Evolutionary conservation across 176 grass and related monocot genomes (phyloP), one percentile per base, ranked within the genome.

Genomic region (Hordeum marinum): DNA sequence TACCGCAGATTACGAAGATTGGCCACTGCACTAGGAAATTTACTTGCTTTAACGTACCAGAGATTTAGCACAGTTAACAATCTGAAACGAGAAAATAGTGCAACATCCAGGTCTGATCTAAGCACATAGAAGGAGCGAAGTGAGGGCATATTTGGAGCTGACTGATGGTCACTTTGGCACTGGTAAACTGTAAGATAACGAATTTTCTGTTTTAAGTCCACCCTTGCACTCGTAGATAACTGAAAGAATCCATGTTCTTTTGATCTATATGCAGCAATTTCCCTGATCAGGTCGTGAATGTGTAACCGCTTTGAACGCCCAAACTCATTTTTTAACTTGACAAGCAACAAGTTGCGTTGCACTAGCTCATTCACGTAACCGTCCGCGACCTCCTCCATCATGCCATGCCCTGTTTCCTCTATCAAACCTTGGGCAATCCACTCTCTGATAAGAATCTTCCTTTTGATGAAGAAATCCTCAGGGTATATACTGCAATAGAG

Each of bases 351-450:
- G 41, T n/a, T 65, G 0, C 80, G 72, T 32, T 76, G 60, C 25
- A 71, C 78, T 57, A 89, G 78, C 60, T 82, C 35, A 15, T 69
- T 60, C 48, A 85, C 18, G 14, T 84, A 81, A n/a, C 81, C 77
- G 34, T 88, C 90, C 0, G 90, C 86, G 0, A 79, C 57, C 63
- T 92, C 86, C 81, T 92, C 90, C 76, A 68, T 85, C 18, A 82
- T 85, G 18, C 32, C 4, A 35, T 85, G 26, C 0, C 59, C 87
- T 29, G 26, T 69, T 50, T 74, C 70, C 15, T 77, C 31, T 7
- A 92, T 37, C 61, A 85, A 86, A 17, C 77, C 80, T 78, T 92
- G 64, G 1, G 86, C 77, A 7, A 88, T 43, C 90, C 77, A 92
- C 9, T 23, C 1, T 29, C 78, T 82, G 6, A 86, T 89, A 2